Evolutionary conservation across 139 green algal genomes (phyloP), one percentile per base, ranked within the genome.

Genomic region (Pleodorina starrii): DNA sequence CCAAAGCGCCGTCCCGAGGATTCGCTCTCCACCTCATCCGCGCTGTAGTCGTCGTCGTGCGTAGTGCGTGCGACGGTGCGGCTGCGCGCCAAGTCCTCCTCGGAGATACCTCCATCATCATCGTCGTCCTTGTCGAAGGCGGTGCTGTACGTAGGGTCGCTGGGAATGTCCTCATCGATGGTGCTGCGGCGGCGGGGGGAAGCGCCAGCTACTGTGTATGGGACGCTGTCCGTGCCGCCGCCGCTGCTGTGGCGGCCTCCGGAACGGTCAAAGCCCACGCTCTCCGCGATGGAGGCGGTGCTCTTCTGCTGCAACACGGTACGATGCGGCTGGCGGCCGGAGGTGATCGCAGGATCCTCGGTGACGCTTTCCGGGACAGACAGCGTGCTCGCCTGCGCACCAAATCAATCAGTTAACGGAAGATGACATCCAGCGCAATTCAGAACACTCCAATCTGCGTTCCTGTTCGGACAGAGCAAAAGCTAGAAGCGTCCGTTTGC

Each of bases 61-160:
- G 42, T 11, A 7, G 72, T 80, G 25, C 72, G 68, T 11, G 68
- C 46, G 19, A 11, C 35, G 35, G 11, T 59, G 2, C 23, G 40
- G 38, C 72, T 80, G 72, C 35, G 21, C 16, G 25, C 16, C 6
- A 40, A 36, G 17, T 35, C 17, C 57, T 59, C 79, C 59, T 86
- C 79, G 17, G 59, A 32, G 43, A 86, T 59, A 46, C n/a, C n/a
- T n/a, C n/a, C n/a, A n/a, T 75, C 38, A 25, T 88, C 82, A 43
- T 79, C 36, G n/a, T 89, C 69, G 1, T 89, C 84, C 27, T 74
- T 76, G 7, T 89, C 84, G 17, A 83, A 89, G 16, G 38, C 29
- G 63, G 29, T 79, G 27, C 48, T 83, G 46, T 89, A 89, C 1
- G 27, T 60, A 0, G 84, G 48, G 38, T 81, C 69, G 84, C 69